Evolutionary conservation across 2,329 filamentous ascomycete genomes (phyloP).

Genomic region (Talaromyces pinophilus): DNA sequence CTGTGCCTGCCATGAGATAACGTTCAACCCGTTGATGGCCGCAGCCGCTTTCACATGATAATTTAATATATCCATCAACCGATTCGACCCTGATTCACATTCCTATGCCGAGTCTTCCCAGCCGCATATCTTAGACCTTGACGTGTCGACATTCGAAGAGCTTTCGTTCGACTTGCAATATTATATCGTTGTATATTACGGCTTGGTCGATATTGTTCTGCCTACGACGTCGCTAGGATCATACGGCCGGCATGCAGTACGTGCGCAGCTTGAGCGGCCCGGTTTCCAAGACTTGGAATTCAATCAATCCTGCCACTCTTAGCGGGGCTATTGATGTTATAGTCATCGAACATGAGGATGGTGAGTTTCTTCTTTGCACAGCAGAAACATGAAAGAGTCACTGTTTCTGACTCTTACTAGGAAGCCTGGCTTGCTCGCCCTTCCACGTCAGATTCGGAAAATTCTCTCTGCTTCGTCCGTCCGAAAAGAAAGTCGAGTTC

Average conservation of each 20-base stretch:
- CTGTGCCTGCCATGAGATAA: constrained; percentile 10
- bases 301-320: constrained; percentile 95
- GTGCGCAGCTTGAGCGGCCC: constrained; percentile 92
- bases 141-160: neutral
- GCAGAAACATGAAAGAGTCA: neutral
- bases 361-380: constrained; percentile 47
- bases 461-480: constrained; percentile 91
- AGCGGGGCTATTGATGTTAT: constrained; percentile 99
- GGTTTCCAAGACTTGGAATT: constrained; percentile 98
- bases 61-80: constrained; percentile 3
- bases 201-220: constrained; percentile 24
- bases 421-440: constrained; percentile 81
- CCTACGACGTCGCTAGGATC: neutral
- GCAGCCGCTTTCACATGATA: constrained; percentile 21
- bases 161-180: neutral
- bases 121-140: constrained; percentile 14
- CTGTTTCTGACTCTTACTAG: constrained; percentile 35
- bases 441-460: constrained; percentile 99
- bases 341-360: constrained; percentile 95
- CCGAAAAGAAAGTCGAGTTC: constrained; percentile 99
- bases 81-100: constrained; percentile 5
- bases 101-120: constrained; percentile 22
- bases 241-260: constrained; percentile 77
- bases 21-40: neutral
- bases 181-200: constrained; percentile 13